Evolutionary conservation across 805 yeast species (phyloP).

Genomic region (Starmerella ratchasimensis): DNA sequence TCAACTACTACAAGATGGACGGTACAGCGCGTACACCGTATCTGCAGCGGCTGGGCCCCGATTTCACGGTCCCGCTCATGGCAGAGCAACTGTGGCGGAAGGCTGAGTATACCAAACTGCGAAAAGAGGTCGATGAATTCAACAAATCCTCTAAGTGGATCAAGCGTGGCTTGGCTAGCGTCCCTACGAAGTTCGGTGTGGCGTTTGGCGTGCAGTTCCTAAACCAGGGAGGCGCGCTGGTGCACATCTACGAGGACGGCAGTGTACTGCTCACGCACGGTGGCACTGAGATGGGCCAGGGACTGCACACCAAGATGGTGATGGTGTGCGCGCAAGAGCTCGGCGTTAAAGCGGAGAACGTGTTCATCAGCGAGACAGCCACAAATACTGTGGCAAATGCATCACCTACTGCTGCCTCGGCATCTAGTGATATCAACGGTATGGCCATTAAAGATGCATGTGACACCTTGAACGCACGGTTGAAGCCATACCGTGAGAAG

Average conservation of each 20-base stretch:
- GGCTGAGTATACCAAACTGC: slow-evolving; percentile 27
- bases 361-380: slow-evolving; percentile 35
- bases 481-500: slow-evolving; percentile 29
- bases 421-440: slow-evolving; percentile 37
- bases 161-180: slow-evolving; percentile 35
- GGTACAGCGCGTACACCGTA: slow-evolving; percentile 29
- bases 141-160: slow-evolving; percentile 32
- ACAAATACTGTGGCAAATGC: slow-evolving; percentile 37
- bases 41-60: slow-evolving; percentile 32
- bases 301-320: slow-evolving; percentile 36
- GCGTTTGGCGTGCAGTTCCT: slow-evolving; percentile 35
- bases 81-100: slow-evolving; percentile 29
- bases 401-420: slow-evolving; percentile 38
- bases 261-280: slow-evolving; percentile 36
- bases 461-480: slow-evolving; percentile 32
- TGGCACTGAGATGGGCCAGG: slow-evolving; percentile 41
- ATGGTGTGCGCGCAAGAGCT: slow-evolving; percentile 36
- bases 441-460: slow-evolving; percentile 38
- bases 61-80: slow-evolving; percentile 30
- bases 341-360: slow-evolving; percentile 30
- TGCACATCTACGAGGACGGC: slow-evolving; percentile 36
- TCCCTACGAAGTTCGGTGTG: slow-evolving; percentile 38
- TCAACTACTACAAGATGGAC: slow-evolving; percentile 27
- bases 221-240: slow-evolving; percentile 38
- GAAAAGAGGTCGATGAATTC: slow-evolving; percentile 31